These are phyloP conservation scores for Sutorius eximius DNA, from an alignment of 1,284 basidiomycete genomes.

Conservation along the genomic window DNA sequence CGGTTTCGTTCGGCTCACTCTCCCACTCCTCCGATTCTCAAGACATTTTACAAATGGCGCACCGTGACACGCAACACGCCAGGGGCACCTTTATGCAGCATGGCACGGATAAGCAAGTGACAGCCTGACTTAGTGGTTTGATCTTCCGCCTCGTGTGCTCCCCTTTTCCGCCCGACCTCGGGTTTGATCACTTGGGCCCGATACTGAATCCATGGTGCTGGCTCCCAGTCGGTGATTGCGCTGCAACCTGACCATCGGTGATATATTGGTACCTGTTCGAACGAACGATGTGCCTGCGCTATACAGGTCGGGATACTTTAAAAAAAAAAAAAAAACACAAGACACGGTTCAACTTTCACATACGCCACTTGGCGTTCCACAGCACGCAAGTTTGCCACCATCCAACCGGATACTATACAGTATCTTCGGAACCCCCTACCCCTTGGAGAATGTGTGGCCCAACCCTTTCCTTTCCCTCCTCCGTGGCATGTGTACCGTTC, in stretches of 20 bases:
- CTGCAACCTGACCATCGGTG: constrained; percentile 14
- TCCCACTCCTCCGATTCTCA: neutral
- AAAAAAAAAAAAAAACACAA: neutral
- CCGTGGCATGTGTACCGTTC: constrained; percentile 12
- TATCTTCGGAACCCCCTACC: constrained; percentile 7
- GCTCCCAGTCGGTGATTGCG: constrained; percentile 22
- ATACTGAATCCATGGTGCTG: neutral
- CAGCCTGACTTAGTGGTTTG: neutral
- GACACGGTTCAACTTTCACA: constrained; percentile 4
- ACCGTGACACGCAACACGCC: neutral
- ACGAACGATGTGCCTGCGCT: neutral
- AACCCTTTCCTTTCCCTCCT: neutral
- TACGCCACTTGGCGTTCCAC: constrained; percentile 5
- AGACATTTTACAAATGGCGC: constrained; percentile 1
- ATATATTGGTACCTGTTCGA: neutral
- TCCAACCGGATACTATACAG: neutral
- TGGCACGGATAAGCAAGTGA: neutral
- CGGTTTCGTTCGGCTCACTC: constrained; percentile 9
- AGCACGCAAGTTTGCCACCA: constrained; percentile 1
- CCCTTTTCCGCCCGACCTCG: neutral
- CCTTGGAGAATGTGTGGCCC: neutral
- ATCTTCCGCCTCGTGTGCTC: constrained; percentile 2
- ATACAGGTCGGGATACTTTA: neutral
- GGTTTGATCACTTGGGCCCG: neutral
- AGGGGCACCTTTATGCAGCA: neutral